These are phyloP conservation scores for Aspergillus candidus DNA, from an alignment of 2,329 filamentous ascomycete species.

Conservation along the genomic window DNA sequence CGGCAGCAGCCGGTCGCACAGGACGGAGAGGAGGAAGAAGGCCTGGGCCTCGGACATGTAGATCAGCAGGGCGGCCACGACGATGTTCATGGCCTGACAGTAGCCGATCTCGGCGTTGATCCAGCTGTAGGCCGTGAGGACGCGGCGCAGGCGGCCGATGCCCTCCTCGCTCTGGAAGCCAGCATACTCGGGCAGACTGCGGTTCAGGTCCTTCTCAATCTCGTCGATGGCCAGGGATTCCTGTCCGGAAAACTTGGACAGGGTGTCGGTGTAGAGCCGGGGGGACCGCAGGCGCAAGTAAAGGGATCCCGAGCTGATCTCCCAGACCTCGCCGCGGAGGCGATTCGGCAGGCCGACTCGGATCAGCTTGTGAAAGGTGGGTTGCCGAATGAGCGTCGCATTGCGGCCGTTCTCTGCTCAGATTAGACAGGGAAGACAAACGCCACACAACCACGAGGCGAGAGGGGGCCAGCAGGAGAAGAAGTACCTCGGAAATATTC, in stretches of 20 bases:
- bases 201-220: conserved; percentile 96
- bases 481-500: conserved; percentile 69
- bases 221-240: conserved; percentile 96
- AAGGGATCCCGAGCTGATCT: conserved; percentile 84
- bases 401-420: conserved; percentile 79
- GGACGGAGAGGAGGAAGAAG: conserved; percentile 83
- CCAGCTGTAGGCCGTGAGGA: conserved; percentile 97
- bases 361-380: conserved; percentile 96
- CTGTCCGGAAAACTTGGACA: conserved; percentile 74
- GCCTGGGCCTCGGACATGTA: conserved; percentile 97
- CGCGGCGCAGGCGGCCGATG: conserved; percentile 79
- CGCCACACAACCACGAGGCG: conserved; percentile 7
- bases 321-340: conserved; percentile 90
- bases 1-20: conserved; percentile 88
- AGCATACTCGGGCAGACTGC: conserved; percentile 92
- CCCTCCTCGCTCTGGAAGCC: conserved; percentile 96
- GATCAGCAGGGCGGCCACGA: conserved; percentile 94
- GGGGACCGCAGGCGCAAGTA: conserved; percentile 84
- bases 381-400: conserved; percentile 83
- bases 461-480: background rate
- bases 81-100: conserved; percentile 99
- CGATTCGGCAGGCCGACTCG: conserved; percentile 91
- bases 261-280: conserved; percentile 73
- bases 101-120: conserved; percentile 92
- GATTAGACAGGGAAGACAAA: background rate